phyloP scores from a whole-genome alignment of 2,329 filamentous ascomycete genomes.

The Neurospora sp. region DNA sequence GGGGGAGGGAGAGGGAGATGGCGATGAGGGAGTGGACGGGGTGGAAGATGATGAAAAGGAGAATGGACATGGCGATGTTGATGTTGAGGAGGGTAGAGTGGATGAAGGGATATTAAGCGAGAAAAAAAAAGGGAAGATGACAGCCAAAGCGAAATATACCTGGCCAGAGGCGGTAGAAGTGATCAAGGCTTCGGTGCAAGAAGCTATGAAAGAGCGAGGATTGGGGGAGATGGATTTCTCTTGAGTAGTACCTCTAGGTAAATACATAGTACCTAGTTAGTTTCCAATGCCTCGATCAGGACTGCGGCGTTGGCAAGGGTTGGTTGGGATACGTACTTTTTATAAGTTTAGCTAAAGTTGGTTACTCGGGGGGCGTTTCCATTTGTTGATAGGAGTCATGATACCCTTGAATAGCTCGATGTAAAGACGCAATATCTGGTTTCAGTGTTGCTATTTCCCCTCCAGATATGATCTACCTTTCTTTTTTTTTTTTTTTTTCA shows the following conservation, averaged over 20 bases:
- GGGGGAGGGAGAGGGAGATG: slow-evolving; percentile 12
- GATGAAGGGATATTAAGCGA: background rate
- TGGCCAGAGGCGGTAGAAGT: slow-evolving; percentile 37
- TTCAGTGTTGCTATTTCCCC: too few species aligned
- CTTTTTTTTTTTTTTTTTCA: background rate
- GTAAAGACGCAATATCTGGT: background rate
- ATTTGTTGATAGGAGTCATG: too few species aligned
- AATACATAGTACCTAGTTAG: too few species aligned
- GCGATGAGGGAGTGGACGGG: slow-evolving; percentile 2
- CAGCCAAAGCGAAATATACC: background rate
- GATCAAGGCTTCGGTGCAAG: slow-evolving; percentile 42
- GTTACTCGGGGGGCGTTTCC: too few species aligned
- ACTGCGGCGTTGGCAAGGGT: background rate
- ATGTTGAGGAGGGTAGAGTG: background rate
- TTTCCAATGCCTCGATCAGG: background rate
- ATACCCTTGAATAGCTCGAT: background rate
- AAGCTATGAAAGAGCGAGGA: slow-evolving; percentile 45
- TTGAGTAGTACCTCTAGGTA: slow-evolving; percentile 14
- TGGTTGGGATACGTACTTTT: background rate
- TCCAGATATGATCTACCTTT: background rate
- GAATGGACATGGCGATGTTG: background rate
- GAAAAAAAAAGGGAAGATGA: background rate
- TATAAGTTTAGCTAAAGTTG: too few species aligned
- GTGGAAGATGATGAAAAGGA: background rate
- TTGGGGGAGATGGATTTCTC: slow-evolving; percentile 43